These are phyloP conservation scores for Candida chilensis DNA, from an alignment of 805 yeast species.

Conservation along the genomic window DNA sequence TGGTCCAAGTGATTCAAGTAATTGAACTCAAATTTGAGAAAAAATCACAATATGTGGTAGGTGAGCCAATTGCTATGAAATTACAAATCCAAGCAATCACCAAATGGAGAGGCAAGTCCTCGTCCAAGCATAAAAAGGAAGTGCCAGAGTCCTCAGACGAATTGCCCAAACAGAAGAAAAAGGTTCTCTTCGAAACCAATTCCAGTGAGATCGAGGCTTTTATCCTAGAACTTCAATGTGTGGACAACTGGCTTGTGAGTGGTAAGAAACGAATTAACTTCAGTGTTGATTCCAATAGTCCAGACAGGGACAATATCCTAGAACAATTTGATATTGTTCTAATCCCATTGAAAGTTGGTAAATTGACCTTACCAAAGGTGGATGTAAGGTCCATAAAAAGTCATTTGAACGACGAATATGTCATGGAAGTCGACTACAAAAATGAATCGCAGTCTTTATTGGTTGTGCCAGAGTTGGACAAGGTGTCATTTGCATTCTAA, in stretches of 20 bases:
- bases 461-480: slow-evolving; percentile 63
- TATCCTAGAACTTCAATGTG: slow-evolving; percentile 11
- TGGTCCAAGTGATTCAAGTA: slow-evolving; percentile 49
- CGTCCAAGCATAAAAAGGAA: too few relatives aligned
- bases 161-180: slow-evolving; percentile 12
- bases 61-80: slow-evolving; percentile 46
- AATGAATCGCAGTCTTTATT: slow-evolving; percentile 63
- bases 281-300: slow-evolving; percentile 14
- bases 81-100: slow-evolving; percentile 33
- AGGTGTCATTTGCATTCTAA: slow-evolving; percentile 53
- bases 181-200: slow-evolving; percentile 12
- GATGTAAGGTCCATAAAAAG: slow-evolving; percentile 20
- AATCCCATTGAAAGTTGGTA: slow-evolving; percentile 74
- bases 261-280: slow-evolving; percentile 58
- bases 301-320: slow-evolving; percentile 5
- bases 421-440: slow-evolving; percentile 53
- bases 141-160: too few relatives aligned
- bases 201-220: slow-evolving; percentile 4
- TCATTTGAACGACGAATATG: slow-evolving; percentile 18
- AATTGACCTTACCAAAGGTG: slow-evolving; percentile 56
- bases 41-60: slow-evolving; percentile 42
- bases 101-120: slow-evolving; percentile 38
- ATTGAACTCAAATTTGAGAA: slow-evolving; percentile 34
- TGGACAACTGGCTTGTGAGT: slow-evolving; percentile 72
- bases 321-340: slow-evolving; percentile 31